Base-by-base conservation (phyloP, 805 yeast species). In the Cyberlindnera saturnus region DNA sequence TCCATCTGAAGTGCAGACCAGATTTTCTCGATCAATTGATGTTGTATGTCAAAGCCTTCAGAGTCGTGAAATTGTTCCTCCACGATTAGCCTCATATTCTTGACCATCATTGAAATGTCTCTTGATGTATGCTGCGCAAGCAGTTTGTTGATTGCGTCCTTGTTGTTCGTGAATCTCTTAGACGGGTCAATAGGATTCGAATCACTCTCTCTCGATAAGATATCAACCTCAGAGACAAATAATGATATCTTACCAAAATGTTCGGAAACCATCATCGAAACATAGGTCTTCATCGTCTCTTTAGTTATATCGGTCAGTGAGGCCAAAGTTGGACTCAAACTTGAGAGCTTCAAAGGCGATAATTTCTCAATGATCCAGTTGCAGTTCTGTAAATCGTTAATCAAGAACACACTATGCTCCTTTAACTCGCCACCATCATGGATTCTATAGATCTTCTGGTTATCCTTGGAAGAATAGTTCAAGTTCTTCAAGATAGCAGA, bases 1-100 rank as follows among this genome's bases (percentile, higher is more conserved):
- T 79, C 77, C 17, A 77, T 79, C 51, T 82, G 87, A 45, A 86
- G 64, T 16, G 84, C 79, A 14, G 72, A 67, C 93, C 96, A 82
- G 43, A 87, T 70, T 54, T 73, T 76, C 32, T 75, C 79, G 33
- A 80, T 63, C 34, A 86, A 58, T 36, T 73, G 78, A 38, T 68
- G 71, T 53, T 79, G 84, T 47, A 71, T 64, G 45, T 68, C 71
- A 30, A 66, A 42, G 1, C 61, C 57, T 11, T 59, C 57, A 1
- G 38, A 39, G 13, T 51, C 49, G 6, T 52, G 49, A 46, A 80
- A 77, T 53, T 86, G 85, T 41, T 68, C 65, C 28, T 74, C 74
- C 42, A 90, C 72, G 38, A 78, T 76, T 37, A 68, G 64, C 38
- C 76, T 75, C 30, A 86, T 66, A 15, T 74, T 76, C 7, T 70